These are phyloP conservation scores for Leccinum longicurvipes DNA, from an alignment of 768 basidiomycete species.

Conservation along the genomic window DNA sequence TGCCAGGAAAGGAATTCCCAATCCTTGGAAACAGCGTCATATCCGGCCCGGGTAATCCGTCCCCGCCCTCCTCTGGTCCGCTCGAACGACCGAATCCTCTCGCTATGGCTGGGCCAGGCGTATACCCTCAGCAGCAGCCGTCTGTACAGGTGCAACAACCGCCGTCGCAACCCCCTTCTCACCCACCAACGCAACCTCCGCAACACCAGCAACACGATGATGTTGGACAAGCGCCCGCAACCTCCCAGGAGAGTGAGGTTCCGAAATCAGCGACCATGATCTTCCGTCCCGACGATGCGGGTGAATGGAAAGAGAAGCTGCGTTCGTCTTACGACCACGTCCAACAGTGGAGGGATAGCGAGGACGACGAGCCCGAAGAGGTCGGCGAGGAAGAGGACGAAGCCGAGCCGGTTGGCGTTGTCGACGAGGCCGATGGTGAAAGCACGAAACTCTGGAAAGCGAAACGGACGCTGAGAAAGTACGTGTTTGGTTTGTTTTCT, in stretches of 20 bases:
- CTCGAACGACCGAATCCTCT: slow-evolving; percentile 53
- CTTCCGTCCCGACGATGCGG: slow-evolving; percentile 81
- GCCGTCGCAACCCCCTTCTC: slow-evolving; percentile 36
- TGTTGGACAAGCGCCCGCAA: slow-evolving; percentile 8
- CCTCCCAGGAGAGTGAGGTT: slow-evolving; percentile 16
- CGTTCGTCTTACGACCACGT: slow-evolving; percentile 57
- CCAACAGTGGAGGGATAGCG: slow-evolving; percentile 44
- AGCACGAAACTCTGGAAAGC: slow-evolving; percentile 78
- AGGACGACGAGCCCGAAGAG: slow-evolving; percentile 56
- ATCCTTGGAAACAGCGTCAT: slow-evolving; percentile 54
- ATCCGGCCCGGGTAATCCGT: too few relatives aligned
- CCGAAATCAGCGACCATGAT: slow-evolving; percentile 58
- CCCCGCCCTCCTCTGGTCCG: slow-evolving; percentile 41
- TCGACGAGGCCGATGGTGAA: slow-evolving; percentile 65
- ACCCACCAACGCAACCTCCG: slow-evolving; percentile 14
- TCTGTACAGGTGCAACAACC: slow-evolving; percentile 26
- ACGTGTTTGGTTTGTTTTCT: slow-evolving; percentile 35
- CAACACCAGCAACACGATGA: slow-evolving; percentile 23
- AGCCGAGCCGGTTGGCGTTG: slow-evolving; percentile 49
- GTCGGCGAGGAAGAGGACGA: slow-evolving; percentile 71
- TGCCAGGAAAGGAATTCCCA: slow-evolving; percentile 56
- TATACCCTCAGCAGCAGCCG: slow-evolving; percentile 39
- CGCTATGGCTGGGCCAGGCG: slow-evolving; percentile 28
- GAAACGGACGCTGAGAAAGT: slow-evolving; percentile 87
- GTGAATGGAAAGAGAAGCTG: slow-evolving; percentile 83